A percentile compares a stretch with the other conserved stretches of the same genome.
phyloP scores from a whole-genome alignment of 2,329 filamentous ascomycete species.

The Colletotrichum sp. region DNA sequence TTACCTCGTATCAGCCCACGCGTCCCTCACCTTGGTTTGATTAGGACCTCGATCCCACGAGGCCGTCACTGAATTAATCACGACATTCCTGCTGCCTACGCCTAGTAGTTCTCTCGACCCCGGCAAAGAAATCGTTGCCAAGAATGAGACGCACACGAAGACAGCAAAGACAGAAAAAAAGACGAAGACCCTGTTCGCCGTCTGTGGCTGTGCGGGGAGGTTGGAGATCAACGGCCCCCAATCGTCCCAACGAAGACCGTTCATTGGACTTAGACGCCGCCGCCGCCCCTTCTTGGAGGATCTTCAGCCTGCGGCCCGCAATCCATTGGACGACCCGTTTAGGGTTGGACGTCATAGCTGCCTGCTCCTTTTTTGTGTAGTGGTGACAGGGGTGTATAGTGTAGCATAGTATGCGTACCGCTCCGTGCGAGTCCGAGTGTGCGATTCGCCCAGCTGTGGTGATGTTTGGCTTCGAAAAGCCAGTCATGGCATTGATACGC shows the following conservation, averaged over 20 bases:
- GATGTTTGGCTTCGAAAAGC: background rate
- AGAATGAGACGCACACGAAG: background rate
- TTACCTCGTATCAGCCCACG: background rate
- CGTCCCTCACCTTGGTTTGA: background rate
- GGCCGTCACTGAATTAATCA: rapidly evolving
- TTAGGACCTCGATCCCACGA: background rate
- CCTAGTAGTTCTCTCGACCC: background rate
- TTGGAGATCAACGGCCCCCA: background rate
- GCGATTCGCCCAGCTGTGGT: background rate
- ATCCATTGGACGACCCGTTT: slow-evolving; percentile 9
- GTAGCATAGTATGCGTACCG: background rate
- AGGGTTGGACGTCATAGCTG: slow-evolving; percentile 3
- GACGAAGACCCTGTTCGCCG: background rate
- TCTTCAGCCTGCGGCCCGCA: background rate
- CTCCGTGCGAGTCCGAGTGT: background rate
- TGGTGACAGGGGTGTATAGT: background rate
- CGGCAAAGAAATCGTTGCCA: background rate
- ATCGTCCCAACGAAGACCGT: slow-evolving; percentile 3
- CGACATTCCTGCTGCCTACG: background rate
- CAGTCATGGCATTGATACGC: background rate
- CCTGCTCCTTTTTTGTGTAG: background rate
- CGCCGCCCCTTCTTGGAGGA: background rate
- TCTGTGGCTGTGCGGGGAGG: slow-evolving; percentile 13
- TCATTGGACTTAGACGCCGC: background rate
- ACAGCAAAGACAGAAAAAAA: background rate